These are phyloP conservation scores for Microbotryum intermedium DNA, from an alignment of 1,284 basidiomycete genomes.

Conservation along the genomic window DNA sequence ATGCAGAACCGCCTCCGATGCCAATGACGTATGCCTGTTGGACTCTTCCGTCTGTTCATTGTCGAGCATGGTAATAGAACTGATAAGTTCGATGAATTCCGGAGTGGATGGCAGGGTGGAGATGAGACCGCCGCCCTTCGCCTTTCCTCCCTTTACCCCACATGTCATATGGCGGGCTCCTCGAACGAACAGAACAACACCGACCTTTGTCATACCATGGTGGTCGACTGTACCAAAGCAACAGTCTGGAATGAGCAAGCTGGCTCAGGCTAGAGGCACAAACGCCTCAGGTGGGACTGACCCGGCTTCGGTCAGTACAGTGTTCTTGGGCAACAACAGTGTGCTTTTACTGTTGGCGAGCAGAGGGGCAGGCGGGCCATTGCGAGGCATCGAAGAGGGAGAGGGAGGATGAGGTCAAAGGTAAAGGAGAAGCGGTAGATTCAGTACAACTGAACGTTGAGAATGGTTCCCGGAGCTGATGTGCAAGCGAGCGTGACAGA, in stretches of 20 bases:
- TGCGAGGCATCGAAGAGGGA: no score
- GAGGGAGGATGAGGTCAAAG: no score
- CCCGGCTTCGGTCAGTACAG: constrained; percentile 18
- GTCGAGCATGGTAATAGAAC: no score
- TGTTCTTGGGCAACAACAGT: constrained; percentile 15
- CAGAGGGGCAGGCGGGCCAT: no score
- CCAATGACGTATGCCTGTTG: constrained; percentile 83
- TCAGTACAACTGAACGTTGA: no score
- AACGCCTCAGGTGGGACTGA: not conserved
- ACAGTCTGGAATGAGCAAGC: not conserved
- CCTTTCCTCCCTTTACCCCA: not conserved
- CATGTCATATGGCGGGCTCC: not conserved
- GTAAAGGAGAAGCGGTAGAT: no score
- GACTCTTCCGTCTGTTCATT: constrained; percentile 50
- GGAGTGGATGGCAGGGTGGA: not conserved
- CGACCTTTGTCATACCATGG: constrained; percentile 24
- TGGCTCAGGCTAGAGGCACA: not conserved
- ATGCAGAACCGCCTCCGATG: constrained; percentile 86
- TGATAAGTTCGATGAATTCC: not conserved
- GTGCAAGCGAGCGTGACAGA: no score
- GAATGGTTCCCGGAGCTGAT: no score
- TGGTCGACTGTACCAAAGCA: constrained; percentile 6
- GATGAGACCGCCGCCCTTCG: not conserved
- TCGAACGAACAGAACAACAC: not conserved
- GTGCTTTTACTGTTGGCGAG: no score